phyloP scores from a whole-genome alignment of 768 basidiomycete species.

The Naganishia vaughanmartiniae region DNA sequence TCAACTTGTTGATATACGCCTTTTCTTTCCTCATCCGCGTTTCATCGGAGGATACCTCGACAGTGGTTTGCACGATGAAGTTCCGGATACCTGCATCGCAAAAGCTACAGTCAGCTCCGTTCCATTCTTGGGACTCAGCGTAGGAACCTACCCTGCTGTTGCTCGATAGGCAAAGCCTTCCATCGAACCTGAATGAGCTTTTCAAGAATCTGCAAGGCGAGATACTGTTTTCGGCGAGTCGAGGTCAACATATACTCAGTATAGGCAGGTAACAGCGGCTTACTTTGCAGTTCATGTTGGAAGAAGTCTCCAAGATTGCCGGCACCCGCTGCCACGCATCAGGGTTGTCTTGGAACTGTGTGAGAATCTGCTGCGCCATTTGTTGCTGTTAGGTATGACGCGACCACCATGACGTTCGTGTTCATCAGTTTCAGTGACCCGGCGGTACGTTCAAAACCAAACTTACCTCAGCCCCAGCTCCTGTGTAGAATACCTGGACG shows the following conservation, averaged over 20 bases:
- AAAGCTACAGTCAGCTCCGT: slow-evolving; percentile 39
- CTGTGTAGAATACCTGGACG: slow-evolving; percentile 85
- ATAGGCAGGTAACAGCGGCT: slow-evolving; percentile 26
- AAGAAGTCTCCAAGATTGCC: slow-evolving; percentile 79
- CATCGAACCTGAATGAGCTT: slow-evolving; percentile 90
- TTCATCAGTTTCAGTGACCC: too few species aligned
- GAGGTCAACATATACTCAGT: not conserved
- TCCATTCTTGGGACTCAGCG: slow-evolving; percentile 25
- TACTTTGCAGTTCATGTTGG: slow-evolving; percentile 75
- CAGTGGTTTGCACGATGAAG: slow-evolving; percentile 88
- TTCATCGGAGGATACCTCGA: slow-evolving; percentile 92
- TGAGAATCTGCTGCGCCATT: slow-evolving; percentile 86
- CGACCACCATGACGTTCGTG: slow-evolving; percentile 7
- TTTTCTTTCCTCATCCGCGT: slow-evolving; percentile 82
- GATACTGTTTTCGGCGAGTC: slow-evolving; percentile 64
- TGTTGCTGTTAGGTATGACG: slow-evolving; percentile 66
- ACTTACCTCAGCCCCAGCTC: slow-evolving; percentile 74
- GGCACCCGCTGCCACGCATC: slow-evolving; percentile 98
- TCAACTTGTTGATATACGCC: slow-evolving; percentile 80
- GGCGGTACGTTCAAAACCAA: not conserved
- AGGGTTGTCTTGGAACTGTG: slow-evolving; percentile 91
- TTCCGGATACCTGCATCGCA: slow-evolving; percentile 75
- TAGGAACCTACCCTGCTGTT: slow-evolving; percentile 69
- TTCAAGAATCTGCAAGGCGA: slow-evolving; percentile 94
- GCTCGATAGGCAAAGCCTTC: slow-evolving; percentile 91